Percentiles rank a stretch among this genome's conserved stretches.
Evolutionary conservation across 1,284 basidiomycete species (phyloP).

Genomic region (Ceraceosorus guamensis): DNA sequence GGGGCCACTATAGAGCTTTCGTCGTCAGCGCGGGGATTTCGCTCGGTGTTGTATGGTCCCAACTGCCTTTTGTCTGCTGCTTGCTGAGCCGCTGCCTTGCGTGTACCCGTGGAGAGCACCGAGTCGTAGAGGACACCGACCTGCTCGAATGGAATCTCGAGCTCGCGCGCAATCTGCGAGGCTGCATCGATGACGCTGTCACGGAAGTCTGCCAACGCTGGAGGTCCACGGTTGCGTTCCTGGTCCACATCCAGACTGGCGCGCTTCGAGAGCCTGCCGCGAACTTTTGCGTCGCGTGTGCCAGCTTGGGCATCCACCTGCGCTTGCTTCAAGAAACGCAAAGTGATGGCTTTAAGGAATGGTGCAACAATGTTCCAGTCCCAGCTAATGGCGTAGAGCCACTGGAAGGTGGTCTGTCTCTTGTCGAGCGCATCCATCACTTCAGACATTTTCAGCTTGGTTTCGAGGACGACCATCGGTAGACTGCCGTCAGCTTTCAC

Average conservation of each 20-base stretch:
- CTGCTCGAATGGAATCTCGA: slow-evolving; percentile 52
- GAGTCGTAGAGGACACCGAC: slow-evolving; percentile 61
- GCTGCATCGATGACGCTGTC: slow-evolving; percentile 53
- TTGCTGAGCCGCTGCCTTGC: slow-evolving; percentile 5
- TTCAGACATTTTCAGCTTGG: slow-evolving; percentile 49
- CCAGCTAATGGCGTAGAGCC: slow-evolving; percentile 54
- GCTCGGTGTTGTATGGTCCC: slow-evolving; percentile 21
- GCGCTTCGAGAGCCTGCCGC: background rate
- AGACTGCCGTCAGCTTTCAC: slow-evolving; percentile 54
- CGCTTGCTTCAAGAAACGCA: slow-evolving; percentile 19
- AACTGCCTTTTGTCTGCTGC: background rate
- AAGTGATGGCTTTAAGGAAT: slow-evolving; percentile 51
- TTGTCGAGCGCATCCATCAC: slow-evolving; percentile 52
- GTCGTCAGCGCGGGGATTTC: slow-evolving; percentile 26
- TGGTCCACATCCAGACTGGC: slow-evolving; percentile 19
- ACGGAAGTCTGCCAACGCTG: slow-evolving; percentile 49
- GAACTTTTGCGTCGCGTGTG: background rate
- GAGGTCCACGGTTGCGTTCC: slow-evolving; percentile 20
- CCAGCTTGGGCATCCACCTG: background rate
- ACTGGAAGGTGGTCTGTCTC: slow-evolving; percentile 53
- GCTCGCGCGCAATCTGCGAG: slow-evolving; percentile 50
- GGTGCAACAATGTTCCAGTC: slow-evolving; percentile 53
- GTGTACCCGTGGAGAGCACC: slow-evolving; percentile 52
- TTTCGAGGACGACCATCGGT: slow-evolving; percentile 54
- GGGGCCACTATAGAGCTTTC: slow-evolving; percentile 31